Conservation (phyloP, 1,139 yeast genomes). For the Diutina sp. region DNA sequence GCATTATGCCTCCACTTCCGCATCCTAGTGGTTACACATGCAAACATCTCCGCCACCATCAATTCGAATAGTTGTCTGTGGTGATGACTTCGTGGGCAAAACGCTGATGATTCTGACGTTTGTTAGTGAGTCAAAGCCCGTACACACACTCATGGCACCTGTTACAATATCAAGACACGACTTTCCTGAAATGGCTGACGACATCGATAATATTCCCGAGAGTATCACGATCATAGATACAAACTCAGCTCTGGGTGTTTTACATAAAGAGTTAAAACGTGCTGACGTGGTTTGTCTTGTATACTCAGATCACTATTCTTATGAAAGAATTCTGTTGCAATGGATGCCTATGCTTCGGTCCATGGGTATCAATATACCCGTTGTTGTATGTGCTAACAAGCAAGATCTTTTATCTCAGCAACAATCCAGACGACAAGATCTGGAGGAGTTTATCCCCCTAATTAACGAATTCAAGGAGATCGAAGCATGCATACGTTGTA, state of each 20-base stretch:
- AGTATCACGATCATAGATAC: conserved; percentile 75
- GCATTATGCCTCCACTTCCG: neutral
- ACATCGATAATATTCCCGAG: conserved; percentile 41
- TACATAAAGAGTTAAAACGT: conserved; percentile 65
- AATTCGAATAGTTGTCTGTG: conserved; percentile 63
- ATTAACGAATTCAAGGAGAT: conserved; percentile 87
- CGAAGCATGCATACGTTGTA: conserved; percentile 79
- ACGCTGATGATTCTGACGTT: conserved; percentile 65
- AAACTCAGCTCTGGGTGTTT: conserved; percentile 43
- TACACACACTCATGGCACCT: conserved; percentile 71
- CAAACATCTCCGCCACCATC: conserved; percentile 1
- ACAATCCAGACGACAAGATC: conserved; percentile 21
- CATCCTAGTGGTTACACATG: neutral
- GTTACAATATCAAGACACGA: conserved; percentile 48
- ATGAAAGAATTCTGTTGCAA: conserved; percentile 78
- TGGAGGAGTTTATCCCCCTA: conserved; percentile 77
- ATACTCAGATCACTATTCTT: conserved; percentile 86
- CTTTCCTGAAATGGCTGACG: conserved; percentile 11
- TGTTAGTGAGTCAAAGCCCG: conserved; percentile 61
- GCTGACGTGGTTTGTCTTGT: conserved; percentile 92
- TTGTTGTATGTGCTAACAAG: conserved; percentile 83
- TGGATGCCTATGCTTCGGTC: conserved; percentile 94
- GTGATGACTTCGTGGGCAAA: conserved; percentile 92
- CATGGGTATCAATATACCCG: conserved; percentile 84
- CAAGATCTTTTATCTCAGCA: conserved; percentile 30